These are phyloP conservation scores for Macroventuria anomochaeta DNA, from an alignment of 2,329 filamentous ascomycete genomes.

Conservation along the genomic window DNA sequence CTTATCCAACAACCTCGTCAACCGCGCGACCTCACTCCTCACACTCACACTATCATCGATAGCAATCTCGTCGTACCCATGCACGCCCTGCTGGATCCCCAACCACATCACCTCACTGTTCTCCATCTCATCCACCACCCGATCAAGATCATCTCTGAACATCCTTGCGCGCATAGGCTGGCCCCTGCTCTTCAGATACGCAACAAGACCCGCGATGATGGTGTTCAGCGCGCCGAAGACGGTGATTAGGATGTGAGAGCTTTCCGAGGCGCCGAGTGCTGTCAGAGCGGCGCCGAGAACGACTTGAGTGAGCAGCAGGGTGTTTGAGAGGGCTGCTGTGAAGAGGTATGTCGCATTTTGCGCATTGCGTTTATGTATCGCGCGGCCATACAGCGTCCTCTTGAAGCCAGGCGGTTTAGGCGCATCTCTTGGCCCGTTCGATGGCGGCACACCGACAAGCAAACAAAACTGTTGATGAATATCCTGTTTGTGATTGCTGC, in stretches of 20 bases:
- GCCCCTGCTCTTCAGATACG: conserved; percentile 50
- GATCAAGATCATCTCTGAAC: conserved; percentile 51
- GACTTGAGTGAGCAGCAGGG: conserved; percentile 49
- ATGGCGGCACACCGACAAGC: conserved; percentile 46
- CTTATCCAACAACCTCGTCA: conserved; percentile 29
- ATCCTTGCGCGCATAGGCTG: conserved; percentile 51
- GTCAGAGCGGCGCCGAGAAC: conserved; percentile 51
- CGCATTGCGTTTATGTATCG: conserved; percentile 35
- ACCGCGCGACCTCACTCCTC: conserved; percentile 27
- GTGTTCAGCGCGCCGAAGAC: conserved; percentile 52
- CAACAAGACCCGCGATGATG: conserved; percentile 50
- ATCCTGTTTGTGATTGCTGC: conserved; percentile 11
- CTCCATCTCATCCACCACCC: conserved; percentile 52
- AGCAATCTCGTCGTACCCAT: conserved; percentile 56
- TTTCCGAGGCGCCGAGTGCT: conserved; percentile 46
- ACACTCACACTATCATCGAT: conserved; percentile 52
- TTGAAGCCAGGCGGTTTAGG: conserved; percentile 27
- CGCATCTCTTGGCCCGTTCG: conserved; percentile 32
- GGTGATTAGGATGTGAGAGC: conserved; percentile 47
- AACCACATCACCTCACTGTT: conserved; percentile 53
- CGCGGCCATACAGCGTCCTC: conserved; percentile 48
- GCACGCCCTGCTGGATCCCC: conserved; percentile 51
- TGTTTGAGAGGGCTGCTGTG: conserved; percentile 48
- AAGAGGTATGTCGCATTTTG: conserved; percentile 47
- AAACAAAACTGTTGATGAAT: conserved; percentile 49